These are phyloP conservation scores for Ramaria sp. DNA, from an alignment of 768 basidiomycete species.

Conservation along the genomic window DNA sequence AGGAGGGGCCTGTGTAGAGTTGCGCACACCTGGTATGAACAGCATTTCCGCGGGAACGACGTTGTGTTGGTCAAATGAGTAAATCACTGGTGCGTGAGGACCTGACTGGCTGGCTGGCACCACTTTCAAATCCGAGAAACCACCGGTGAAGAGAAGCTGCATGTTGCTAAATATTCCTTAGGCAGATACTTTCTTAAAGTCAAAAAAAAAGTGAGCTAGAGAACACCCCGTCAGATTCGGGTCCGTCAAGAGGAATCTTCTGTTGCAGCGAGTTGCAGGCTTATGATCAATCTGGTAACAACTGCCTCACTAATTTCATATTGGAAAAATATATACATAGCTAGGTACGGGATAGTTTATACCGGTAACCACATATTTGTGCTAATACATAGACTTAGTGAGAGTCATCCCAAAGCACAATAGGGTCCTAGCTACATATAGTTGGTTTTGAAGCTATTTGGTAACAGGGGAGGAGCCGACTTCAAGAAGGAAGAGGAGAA, in stretches of 20 bases:
- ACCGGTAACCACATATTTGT: slow-evolving; percentile 1
- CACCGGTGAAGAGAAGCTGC: no score
- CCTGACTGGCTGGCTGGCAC: no score
- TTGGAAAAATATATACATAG: not conserved
- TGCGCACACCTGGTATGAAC: no score
- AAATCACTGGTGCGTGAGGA: no score
- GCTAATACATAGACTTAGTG: not conserved
- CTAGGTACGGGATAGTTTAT: slow-evolving; percentile 1
- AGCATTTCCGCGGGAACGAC: no score
- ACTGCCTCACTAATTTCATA: not conserved
- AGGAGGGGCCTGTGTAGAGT: no score
- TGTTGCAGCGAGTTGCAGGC: not conserved
- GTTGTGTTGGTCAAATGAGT: no score
- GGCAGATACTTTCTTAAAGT: no score
- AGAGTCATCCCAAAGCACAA: not conserved
- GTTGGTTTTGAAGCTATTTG: slow-evolving; percentile 2
- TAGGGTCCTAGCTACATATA: slow-evolving; percentile 2
- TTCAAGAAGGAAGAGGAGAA: slow-evolving; percentile 7
- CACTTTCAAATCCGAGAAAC: no score
- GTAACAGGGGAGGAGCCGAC: slow-evolving; percentile 1
- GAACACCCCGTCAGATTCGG: not conserved
- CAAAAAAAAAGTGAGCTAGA: slow-evolving; percentile 1
- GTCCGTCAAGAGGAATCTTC: not conserved
- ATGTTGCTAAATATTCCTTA: no score
- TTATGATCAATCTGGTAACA: not conserved